Evolutionary conservation across 2,329 filamentous ascomycete species (phyloP), one percentile per base, ranked within the genome.

Genomic region (Diaporthe eres): DNA sequence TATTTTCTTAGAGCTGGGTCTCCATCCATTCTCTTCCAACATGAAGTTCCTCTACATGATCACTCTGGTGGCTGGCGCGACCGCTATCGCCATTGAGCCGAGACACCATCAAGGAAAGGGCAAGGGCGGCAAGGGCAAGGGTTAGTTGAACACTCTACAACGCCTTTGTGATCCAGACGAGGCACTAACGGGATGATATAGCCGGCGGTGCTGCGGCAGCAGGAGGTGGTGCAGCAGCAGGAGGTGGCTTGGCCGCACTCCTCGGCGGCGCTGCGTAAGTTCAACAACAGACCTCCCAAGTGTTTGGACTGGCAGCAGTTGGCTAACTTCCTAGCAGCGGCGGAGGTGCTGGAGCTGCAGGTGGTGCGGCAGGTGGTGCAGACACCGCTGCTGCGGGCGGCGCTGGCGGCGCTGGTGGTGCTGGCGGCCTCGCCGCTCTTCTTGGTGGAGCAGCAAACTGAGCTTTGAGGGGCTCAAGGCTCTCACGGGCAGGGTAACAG

Each of bases 41-140:
- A 70, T 70, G 65, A 70, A 70, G 65, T 70, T 70, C 49, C 65
- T 70, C 49, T 70, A 70, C 65, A 55, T 70, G 31, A 55, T 70
- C 49, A 70, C 65, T 19, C 34, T 70, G 34, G 65, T 49, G n/a
- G 65, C 44, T 42, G 47, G 47, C 34, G 65, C 34, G 44, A 55
- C 49, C 22, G 65, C 65, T 15, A 39, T 70, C 15, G 65, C 65
- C 17, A 15, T 70, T 70, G 65, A 70, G 65, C 65, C 65, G 10
- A 34, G 65, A 8, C 65, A 70, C 49, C 65, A 70, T 4, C 65
- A 70, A 70, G 65, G 65, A 37, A 70, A 70, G n/a, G 65, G 65
- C 19, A n/a, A n/a, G 22, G 58, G 58, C 42, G 61, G 61, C 49
- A 70, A 68, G 34, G 65, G 65, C 31, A 68, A 68, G 34, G 65